These are phyloP conservation scores for Ciborinia camelliae DNA, from an alignment of 2,329 filamentous ascomycete species.

Conservation along the genomic window DNA sequence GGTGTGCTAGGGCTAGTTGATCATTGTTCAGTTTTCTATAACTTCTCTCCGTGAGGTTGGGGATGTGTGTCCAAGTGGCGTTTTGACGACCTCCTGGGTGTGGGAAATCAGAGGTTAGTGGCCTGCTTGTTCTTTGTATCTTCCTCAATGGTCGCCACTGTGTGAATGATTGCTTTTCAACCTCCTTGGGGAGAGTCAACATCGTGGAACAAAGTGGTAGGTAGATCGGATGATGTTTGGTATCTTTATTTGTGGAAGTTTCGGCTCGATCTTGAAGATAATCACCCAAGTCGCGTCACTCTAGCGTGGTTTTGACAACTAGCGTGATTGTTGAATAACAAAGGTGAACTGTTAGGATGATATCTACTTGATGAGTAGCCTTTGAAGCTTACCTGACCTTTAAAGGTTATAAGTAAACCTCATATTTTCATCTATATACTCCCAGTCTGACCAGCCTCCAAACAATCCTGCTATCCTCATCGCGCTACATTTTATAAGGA, in stretches of 20 bases:
- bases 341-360: not conserved
- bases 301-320: not conserved
- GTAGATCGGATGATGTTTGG: not conserved
- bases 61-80: not conserved
- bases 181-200: not conserved
- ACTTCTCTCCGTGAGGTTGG: not conserved
- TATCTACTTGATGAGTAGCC: not conserved
- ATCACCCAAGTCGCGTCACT: not conserved
- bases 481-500: not conserved
- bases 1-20: not conserved
- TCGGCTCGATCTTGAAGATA: not conserved
- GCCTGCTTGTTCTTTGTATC: not conserved
- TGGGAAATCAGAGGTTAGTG: not conserved
- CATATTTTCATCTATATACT: not conserved
- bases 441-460: not conserved
- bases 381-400: not conserved
- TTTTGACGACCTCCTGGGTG: not conserved
- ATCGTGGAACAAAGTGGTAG: not conserved
- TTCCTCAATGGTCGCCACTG: not conserved
- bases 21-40: not conserved
- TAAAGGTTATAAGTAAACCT: not conserved
- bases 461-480: not conserved
- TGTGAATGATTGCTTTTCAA: not conserved
- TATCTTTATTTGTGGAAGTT: not conserved
- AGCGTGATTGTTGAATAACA: not conserved